Evolutionary conservation across 2,329 filamentous ascomycete species (phyloP).

Genomic region (Magnaporthiopsis poae): DNA sequence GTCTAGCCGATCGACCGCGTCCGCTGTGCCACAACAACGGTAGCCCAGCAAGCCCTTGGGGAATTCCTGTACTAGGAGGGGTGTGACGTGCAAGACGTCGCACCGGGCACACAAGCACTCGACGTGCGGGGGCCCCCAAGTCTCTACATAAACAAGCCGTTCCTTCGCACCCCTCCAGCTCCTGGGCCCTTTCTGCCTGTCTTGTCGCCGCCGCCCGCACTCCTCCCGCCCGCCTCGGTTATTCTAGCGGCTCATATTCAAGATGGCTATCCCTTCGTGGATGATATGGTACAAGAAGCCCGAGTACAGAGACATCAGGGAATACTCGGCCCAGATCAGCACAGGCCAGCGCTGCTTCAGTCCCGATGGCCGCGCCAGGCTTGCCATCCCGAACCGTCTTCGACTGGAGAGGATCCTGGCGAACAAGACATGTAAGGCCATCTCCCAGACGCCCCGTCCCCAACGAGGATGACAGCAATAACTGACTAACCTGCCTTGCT

Average conservation of each 20-base stretch:
- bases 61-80: background rate
- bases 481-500: background rate
- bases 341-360: slow-evolving; percentile 26
- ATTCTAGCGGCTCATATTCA: background rate
- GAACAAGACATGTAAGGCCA: slow-evolving; percentile 34
- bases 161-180: background rate
- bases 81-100: background rate
- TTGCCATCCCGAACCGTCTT: slow-evolving; percentile 29
- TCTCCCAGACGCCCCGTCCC: background rate
- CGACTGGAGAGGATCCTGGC: slow-evolving; percentile 35
- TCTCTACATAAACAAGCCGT: background rate
- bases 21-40: background rate
- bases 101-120: background rate
- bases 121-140: too few relatives aligned
- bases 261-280: slow-evolving; percentile 25
- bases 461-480: background rate
- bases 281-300: slow-evolving; percentile 40
- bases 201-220: background rate
- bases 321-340: slow-evolving; percentile 30
- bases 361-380: slow-evolving; percentile 26
- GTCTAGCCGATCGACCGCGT: too few relatives aligned
- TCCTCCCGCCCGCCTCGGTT: too few relatives aligned
- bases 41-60: background rate
- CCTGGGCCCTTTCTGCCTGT: background rate
- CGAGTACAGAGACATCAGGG: slow-evolving; percentile 36